Percentiles rank a stretch among this genome's conserved stretches.
Evolutionary conservation across 352 stramenopile genomes (phyloP).

Genomic region (Achlya hypogyna): DNA sequence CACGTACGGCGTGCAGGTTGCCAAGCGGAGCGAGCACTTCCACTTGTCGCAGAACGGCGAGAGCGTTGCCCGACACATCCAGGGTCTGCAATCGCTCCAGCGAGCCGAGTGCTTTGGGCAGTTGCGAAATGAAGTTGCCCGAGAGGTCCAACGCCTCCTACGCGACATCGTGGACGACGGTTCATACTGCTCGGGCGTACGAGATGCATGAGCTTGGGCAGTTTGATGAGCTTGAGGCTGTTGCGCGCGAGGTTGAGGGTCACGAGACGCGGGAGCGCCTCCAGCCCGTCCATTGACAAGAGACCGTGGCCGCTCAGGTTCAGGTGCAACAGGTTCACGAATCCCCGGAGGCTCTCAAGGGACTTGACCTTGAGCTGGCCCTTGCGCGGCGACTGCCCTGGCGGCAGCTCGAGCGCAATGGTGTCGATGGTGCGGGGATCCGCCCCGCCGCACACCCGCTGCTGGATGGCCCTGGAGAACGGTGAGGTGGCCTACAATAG

Average conservation of each 20-base stretch:
- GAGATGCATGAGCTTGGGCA: neutral
- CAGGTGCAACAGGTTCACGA: constrained; percentile 40
- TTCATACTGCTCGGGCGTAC: neutral
- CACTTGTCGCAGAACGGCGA: constrained; percentile 61
- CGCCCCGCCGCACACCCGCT: neutral
- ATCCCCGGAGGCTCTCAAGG: constrained; percentile 26
- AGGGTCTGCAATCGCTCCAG: constrained; percentile 49
- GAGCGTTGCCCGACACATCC: constrained; percentile 62
- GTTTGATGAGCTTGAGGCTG: constrained; percentile 48
- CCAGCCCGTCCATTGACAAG: constrained; percentile 42
- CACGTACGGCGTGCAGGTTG: constrained; percentile 38
- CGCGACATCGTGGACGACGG: neutral
- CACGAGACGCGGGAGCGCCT: constrained; percentile 38
- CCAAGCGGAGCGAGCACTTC: constrained; percentile 41
- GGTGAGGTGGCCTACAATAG: neutral
- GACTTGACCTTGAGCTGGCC: constrained; percentile 4
- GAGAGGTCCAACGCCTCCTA: constrained; percentile 43
- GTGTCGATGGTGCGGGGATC: neutral
- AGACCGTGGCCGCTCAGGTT: constrained; percentile 62
- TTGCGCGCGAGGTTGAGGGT: constrained; percentile 49
- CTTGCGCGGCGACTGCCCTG: neutral
- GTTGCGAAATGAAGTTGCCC: constrained; percentile 73
- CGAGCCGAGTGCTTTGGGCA: constrained; percentile 39
- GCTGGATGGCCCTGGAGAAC: neutral
- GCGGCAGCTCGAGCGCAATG: neutral